phyloP scores from a whole-genome alignment of 192 early-diverging fungal species.

The Backusella tuberculispora region DNA sequence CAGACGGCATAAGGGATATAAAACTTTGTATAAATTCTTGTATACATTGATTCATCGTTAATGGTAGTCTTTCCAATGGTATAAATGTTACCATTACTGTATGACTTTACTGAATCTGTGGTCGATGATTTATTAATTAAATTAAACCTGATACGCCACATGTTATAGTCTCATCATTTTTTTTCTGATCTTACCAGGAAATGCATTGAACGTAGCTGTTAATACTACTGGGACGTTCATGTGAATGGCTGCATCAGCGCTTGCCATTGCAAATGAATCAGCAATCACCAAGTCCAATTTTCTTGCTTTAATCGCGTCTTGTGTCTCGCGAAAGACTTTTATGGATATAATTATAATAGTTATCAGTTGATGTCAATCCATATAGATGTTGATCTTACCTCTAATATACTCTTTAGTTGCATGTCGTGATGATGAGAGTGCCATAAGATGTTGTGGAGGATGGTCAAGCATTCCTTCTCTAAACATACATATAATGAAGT shows the following conservation, averaged over 20 bases:
- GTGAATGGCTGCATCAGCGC: slow-evolving; percentile 12
- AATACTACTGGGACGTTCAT: not conserved
- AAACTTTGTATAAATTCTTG: not conserved
- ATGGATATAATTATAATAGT: not conserved
- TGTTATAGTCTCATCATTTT: not conserved
- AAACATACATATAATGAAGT: not conserved
- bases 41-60: not conserved
- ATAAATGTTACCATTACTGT: not conserved
- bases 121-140: not conserved
- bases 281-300: not conserved
- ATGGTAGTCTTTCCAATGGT: not conserved
- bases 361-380: not conserved
- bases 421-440: not conserved
- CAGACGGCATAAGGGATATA: not conserved
- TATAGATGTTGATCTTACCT: not conserved
- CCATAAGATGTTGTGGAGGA: not conserved
- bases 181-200: slow-evolving; percentile 20
- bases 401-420: not conserved
- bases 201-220: not conserved
- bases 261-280: not conserved
- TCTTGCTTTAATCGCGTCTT: not conserved
- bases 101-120: not conserved
- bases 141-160: not conserved
- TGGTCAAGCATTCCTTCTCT: not conserved
- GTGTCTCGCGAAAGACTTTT: not conserved